Base-by-base conservation (phyloP, 2,329 filamentous ascomycete genomes). In the Claviceps capensis region DNA sequence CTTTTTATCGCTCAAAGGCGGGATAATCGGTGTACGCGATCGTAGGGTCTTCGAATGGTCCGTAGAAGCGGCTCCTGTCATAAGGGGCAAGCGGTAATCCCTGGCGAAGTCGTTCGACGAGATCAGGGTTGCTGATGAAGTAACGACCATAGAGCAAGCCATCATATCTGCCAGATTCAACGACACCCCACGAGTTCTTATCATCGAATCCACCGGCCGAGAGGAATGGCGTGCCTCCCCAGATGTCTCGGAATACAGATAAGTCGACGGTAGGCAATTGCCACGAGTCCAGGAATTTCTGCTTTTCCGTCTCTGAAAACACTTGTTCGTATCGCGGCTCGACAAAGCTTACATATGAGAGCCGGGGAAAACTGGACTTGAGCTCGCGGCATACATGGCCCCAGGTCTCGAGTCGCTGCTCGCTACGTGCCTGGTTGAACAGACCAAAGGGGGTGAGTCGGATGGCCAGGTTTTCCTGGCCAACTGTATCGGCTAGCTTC, bases 261-360 rank as follows among this genome's bases (percentile, higher is more conserved):
- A 79, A 65, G 44, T 72, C 69, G 19, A 76, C 68, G 3, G 70
- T 61, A 6, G 61, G 47, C 5, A 78, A 60, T 2, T 70, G 70
- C 74, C 74, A 78, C 5, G 68, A 70, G 26, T 63, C 52, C 4
- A 79, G 65, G 57, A 75, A 74, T 34, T 63, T 60, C 30, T 75
- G 69, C 57, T 78, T 78, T 57, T 77, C 72, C 11, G 65, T 60
- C 14, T 67, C 62, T 34, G 67, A 72, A 56, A 73, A 70, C 40
- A 78, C 69, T 59, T 79, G 75, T 53, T 79, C 76, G 58, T 69
- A 78, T 16, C 72, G 67, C 55, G 76, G 75, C 61, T 79, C 77
- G 47, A 80, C 67, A 45, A 79, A 76, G 63, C 72, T 75, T 16
- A 79, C 71, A 55, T 79, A 80, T 2, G 72, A 72, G n/a, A 79